Percentiles rank a stretch among this genome's conserved stretches.
Conservation (phyloP, 2,329 filamentous ascomycete species). For the Ascochyta pisi region DNA sequence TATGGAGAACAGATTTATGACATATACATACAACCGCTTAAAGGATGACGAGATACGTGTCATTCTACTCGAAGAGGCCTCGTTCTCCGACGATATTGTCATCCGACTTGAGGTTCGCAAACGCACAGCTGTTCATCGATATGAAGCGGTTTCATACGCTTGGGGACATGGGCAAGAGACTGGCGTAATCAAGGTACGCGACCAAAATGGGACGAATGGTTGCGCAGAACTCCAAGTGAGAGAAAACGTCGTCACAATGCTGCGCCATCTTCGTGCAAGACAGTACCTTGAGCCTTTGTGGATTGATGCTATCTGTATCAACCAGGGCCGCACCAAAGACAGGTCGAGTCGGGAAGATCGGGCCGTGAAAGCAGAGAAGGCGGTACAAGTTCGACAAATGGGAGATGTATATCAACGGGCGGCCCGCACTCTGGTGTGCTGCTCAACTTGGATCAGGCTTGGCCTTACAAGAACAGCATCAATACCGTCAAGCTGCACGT, state of each 20-base stretch:
- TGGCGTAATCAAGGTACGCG: not conserved
- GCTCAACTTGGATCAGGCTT: not conserved
- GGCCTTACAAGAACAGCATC: not conserved
- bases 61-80: not conserved
- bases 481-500: not conserved
- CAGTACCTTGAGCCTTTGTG: not conserved
- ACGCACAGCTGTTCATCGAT: not conserved
- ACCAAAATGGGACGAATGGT: not conserved
- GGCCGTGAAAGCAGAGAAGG: not conserved
- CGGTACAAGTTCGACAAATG: not conserved
- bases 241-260: not conserved
- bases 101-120: not conserved
- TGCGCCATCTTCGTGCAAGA: not conserved
- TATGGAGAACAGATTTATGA: not conserved
- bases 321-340: not conserved
- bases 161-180: not conserved
- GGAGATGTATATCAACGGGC: not conserved
- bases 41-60: not conserved
- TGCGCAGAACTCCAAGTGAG: not conserved
- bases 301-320: slow-evolving; percentile 1
- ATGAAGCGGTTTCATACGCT: slow-evolving; percentile 4
- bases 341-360: too few species aligned
- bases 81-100: not conserved
- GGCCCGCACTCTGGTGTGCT: not conserved
- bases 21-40: not conserved